Base-by-base conservation (phyloP, 495 filamentous ascomycete species). In the Saxophila tyrrhenica region DNA sequence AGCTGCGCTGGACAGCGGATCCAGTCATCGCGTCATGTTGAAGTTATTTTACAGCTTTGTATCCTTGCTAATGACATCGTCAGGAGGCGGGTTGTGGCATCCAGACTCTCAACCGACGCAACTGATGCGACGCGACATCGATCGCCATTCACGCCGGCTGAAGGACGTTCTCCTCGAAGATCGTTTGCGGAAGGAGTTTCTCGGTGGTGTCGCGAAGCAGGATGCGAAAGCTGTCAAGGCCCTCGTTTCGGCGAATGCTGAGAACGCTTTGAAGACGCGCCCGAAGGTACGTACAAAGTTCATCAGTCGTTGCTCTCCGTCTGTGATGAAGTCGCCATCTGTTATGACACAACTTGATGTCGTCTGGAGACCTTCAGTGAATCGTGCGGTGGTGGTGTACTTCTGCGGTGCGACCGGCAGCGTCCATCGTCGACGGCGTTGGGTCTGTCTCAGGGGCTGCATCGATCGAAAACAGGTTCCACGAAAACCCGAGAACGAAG, bases 61-160 rank as follows among this genome's bases (percentile, higher is more conserved):
- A 35, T 35, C 29, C 5, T 35, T 35, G n/a, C 29, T 35, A 13
- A 35, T 13, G 29, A 35, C 13, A 17, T 38, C 25, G 52, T 13
- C 80, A 72, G 88, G 85, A 45, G 86, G 84, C 24, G 88, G 88
- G 0, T 67, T 94, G 10, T 95, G 85, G 85, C 74, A 81, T 54
- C 87, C 87, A 9, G 84, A 85, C 42, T 74, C 75, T 0, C 65
- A 71, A 8, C 70, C 81, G 0, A 67, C 90, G 7, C 74, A 73
- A n/a, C 67, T 70, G 45, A 66, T 95, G 62, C 82, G 89, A 59
- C 73, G 75, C 39, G 84, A 83, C 58, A 80, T 94, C 64, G 85
- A 92, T 69, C 74, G 75, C 59, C 76, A 81, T 45, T 80, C 86
- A 24, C 65, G 75, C 48, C 74, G 77, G 49, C 78, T 89, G 69